Evolutionary conservation across 1,139 yeast species (phyloP).

Genomic region (Kodamaea sp.): DNA sequence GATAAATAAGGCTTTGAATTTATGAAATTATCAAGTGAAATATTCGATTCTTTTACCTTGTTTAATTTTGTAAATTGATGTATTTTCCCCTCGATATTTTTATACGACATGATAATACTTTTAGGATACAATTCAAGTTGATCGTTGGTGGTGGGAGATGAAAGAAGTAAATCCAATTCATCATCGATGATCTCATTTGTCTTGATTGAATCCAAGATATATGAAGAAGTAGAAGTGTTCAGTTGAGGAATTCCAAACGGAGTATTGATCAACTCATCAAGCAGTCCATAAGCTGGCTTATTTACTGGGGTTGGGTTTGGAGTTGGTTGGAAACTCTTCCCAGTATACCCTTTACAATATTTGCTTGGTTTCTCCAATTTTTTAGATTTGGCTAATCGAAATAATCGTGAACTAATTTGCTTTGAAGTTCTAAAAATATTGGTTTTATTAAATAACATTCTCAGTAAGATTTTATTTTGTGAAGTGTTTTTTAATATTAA

Average conservation of each 20-base stretch:
- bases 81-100: background rate
- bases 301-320: constrained; percentile 6
- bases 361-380: constrained; percentile 16
- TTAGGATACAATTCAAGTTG: constrained; percentile 8
- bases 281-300: constrained; percentile 5
- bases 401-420: constrained; percentile 35
- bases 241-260: constrained; percentile 12
- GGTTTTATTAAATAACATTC: constrained; percentile 40
- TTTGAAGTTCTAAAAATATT: constrained; percentile 37
- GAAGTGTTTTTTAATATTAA: constrained; percentile 30
- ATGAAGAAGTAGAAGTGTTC: constrained; percentile 3
- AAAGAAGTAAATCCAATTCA: constrained; percentile 15
- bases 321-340: background rate
- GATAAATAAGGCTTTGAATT: constrained; percentile 4
- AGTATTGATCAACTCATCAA: constrained; percentile 15
- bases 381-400: constrained; percentile 18
- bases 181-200: constrained; percentile 16
- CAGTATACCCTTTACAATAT: constrained; percentile 9
- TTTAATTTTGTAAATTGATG: constrained; percentile 12
- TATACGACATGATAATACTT: constrained; percentile 6
- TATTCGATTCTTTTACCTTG: constrained; percentile 2
- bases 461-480: constrained; percentile 40
- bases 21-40: constrained; percentile 2
- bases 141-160: constrained; percentile 13
- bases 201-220: constrained; percentile 13